Evolutionary conservation across 2,329 filamentous ascomycete genomes (phyloP).

Genomic region (Diaporthe ilicicola): DNA sequence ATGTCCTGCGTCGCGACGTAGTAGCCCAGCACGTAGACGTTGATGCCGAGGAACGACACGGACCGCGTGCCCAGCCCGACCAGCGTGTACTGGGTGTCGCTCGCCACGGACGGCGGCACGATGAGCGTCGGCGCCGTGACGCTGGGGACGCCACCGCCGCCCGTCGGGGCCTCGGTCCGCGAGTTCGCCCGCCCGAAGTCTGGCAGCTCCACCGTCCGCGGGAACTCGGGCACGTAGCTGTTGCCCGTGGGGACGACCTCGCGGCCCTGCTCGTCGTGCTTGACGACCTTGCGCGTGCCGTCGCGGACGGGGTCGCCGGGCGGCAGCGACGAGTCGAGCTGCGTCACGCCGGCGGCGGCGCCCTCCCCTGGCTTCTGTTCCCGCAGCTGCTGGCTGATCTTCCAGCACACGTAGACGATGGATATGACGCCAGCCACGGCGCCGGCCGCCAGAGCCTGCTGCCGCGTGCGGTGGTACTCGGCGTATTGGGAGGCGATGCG

Average conservation of each 20-base stretch:
- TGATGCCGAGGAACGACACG: constrained; percentile 87
- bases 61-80: constrained; percentile 88
- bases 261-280: constrained; percentile 73
- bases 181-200: constrained; percentile 40
- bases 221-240: constrained; percentile 80
- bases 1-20: constrained; percentile 90
- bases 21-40: constrained; percentile 94
- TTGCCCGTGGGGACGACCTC: constrained; percentile 86
- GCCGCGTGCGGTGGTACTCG: constrained; percentile 60
- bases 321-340: constrained; percentile 53
- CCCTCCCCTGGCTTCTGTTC: constrained; percentile 30
- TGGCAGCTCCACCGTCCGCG: constrained; percentile 73
- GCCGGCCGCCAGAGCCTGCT: constrained; percentile 60
- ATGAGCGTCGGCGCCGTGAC: constrained; percentile 43
- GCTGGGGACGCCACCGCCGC: constrained; percentile 36
- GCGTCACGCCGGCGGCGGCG: constrained; percentile 33
- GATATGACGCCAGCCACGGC: constrained; percentile 58
- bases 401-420: constrained; percentile 60
- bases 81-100: constrained; percentile 79
- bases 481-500: constrained; percentile 55
- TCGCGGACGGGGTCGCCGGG: constrained; percentile 57
- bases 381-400: constrained; percentile 53
- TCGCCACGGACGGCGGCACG: constrained; percentile 37
- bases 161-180: constrained; percentile 25
- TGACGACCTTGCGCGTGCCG: constrained; percentile 63